Evolutionary conservation across 176 grass and related monocot genomes (phyloP).

Genomic region (Leersia perrieri): DNA sequence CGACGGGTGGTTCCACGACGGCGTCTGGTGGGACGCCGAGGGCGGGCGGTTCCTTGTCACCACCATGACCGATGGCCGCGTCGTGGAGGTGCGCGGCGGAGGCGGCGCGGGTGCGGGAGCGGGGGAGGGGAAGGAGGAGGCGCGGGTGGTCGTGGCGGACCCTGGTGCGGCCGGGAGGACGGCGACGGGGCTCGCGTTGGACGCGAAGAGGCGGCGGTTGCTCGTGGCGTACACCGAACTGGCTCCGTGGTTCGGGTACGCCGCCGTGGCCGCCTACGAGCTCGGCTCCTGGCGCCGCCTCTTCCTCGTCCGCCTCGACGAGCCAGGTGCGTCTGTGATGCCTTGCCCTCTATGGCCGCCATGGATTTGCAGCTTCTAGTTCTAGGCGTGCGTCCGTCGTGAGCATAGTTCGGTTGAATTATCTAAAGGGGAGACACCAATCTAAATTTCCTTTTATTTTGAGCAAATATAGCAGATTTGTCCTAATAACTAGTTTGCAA

Average conservation of each 20-base stretch:
- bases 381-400: not conserved
- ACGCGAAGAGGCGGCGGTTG: slow-evolving; percentile 49
- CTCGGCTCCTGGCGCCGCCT: slow-evolving; percentile 66
- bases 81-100: slow-evolving; percentile 48
- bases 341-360: not conserved
- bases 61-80: slow-evolving; percentile 49
- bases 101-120: slow-evolving; percentile 47
- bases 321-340: slow-evolving; percentile 44
- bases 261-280: slow-evolving; percentile 76
- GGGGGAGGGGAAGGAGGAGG: slow-evolving; percentile 11
- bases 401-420: not conserved
- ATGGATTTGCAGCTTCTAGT: not conserved
- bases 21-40: slow-evolving; percentile 74
- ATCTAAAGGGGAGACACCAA: not conserved
- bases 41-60: slow-evolving; percentile 60
- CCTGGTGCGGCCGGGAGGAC: slow-evolving; percentile 46
- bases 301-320: slow-evolving; percentile 72
- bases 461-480: not conserved
- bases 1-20: slow-evolving; percentile 59
- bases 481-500: not conserved
- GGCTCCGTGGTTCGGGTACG: slow-evolving; percentile 33
- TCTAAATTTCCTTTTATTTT: not conserved
- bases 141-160: slow-evolving; percentile 56
- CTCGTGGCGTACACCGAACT: slow-evolving; percentile 67
- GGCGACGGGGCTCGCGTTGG: slow-evolving; percentile 58